A percentile compares a stretch with the other conserved stretches of the same genome.
phyloP scores from a whole-genome alignment of 352 stramenopile species.

The Phytopythium helicoides region DNA sequence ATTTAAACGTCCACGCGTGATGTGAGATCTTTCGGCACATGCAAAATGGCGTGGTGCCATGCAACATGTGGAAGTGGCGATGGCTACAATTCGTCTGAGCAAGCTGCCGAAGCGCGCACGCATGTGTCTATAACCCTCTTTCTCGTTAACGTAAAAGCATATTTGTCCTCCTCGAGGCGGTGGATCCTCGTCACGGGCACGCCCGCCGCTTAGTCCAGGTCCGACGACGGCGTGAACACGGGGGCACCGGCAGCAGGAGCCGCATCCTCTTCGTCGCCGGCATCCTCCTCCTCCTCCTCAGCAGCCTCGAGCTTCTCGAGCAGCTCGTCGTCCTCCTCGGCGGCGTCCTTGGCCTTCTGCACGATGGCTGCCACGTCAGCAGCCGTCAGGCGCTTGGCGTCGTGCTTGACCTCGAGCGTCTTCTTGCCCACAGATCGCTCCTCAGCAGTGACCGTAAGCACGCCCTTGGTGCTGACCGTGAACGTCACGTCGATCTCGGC shows the following conservation, averaged over 20 bases:
- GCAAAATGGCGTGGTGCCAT: too few species aligned
- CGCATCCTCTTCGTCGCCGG: constrained; percentile 23
- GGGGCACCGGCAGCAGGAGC: constrained; percentile 20
- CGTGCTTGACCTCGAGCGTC: constrained; percentile 71
- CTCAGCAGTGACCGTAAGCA: constrained; percentile 93
- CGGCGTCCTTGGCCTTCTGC: constrained; percentile 81
- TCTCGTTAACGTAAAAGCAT: too few species aligned
- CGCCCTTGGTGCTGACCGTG: constrained; percentile 90
- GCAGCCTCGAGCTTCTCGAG: constrained; percentile 73
- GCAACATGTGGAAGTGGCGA: too few species aligned
- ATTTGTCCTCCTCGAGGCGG: too few species aligned
- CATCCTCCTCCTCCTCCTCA: constrained; percentile 49
- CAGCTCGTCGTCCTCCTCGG: constrained; percentile 77
- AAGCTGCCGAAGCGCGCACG: too few species aligned
- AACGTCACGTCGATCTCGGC: constrained; percentile 93
- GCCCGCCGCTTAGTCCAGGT: constrained; percentile 72
- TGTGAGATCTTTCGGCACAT: too few species aligned
- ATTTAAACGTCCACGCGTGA: too few species aligned
- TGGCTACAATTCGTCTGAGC: too few species aligned
- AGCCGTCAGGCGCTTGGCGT: constrained; percentile 65
- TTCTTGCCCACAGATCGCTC: constrained; percentile 72
- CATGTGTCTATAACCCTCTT: too few species aligned
- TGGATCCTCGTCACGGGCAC: too few species aligned
- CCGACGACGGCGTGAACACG: constrained; percentile 49
- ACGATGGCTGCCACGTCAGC: constrained; percentile 73